Conservation (phyloP, 2,329 filamentous ascomycete genomes). For the Sarocladium strictum region DNA sequence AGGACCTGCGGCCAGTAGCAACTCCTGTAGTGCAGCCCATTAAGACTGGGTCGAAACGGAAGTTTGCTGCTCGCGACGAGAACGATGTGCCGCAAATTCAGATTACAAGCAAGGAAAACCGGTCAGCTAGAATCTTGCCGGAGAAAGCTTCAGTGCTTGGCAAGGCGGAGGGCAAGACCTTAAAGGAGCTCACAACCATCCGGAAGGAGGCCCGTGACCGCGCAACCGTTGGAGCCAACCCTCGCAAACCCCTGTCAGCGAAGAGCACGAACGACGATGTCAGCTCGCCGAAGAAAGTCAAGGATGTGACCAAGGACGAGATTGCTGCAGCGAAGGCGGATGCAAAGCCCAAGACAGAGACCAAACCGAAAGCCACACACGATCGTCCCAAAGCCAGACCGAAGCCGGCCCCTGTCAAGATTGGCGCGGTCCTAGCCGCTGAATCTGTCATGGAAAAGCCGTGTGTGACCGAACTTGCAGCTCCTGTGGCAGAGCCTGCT, state of each 20-base stretch:
- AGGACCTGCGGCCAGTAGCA: slow-evolving; percentile 11
- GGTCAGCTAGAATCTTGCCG: slow-evolving; percentile 13
- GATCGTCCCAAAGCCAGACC: slow-evolving; percentile 21
- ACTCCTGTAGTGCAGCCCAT: slow-evolving; percentile 16
- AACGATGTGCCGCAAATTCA: slow-evolving; percentile 26
- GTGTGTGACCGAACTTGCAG: slow-evolving; percentile 16
- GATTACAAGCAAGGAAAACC: slow-evolving; percentile 22
- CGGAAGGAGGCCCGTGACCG: slow-evolving; percentile 35
- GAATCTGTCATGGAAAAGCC: slow-evolving; percentile 13
- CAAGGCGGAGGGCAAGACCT: slow-evolving; percentile 33
- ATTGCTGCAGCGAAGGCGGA: slow-evolving; percentile 33
- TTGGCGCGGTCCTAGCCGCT: slow-evolving; percentile 15
- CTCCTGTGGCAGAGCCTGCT: slow-evolving; percentile 30
- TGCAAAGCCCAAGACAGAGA: slow-evolving; percentile 12
- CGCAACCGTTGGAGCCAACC: slow-evolving; percentile 18
- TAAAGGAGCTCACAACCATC: slow-evolving; percentile 39
- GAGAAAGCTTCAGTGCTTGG: slow-evolving; percentile 25
- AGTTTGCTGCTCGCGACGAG: slow-evolving; percentile 50
- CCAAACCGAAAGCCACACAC: slow-evolving; percentile 20
- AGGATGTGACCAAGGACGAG: slow-evolving; percentile 28
- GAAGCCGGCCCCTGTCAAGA: slow-evolving; percentile 18
- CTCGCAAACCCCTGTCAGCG: slow-evolving; percentile 43
- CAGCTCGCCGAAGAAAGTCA: slow-evolving; percentile 51
- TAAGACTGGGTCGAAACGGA: slow-evolving; percentile 52
- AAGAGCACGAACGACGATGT: slow-evolving; percentile 58